Base-by-base conservation (phyloP, 2,329 filamentous ascomycete species). In the Drechslerella coelobrocha region DNA sequence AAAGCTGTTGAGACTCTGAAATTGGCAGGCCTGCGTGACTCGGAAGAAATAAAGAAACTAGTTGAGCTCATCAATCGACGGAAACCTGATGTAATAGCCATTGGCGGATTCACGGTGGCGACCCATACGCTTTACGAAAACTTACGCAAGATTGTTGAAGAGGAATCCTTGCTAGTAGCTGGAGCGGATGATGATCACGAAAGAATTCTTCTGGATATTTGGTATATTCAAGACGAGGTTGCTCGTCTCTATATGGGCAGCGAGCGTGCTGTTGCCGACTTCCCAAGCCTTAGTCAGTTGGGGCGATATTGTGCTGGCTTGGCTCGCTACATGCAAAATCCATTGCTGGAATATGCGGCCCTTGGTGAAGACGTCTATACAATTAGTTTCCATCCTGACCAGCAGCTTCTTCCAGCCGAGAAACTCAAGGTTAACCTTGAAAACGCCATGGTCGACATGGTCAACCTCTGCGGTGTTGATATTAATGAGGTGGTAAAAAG, bases 401-500 rank as follows among this genome's bases (percentile, higher is more conserved):
- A 99, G 78, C 89, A 92, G 72, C 85, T 97, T 27, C 84, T 99
- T 12, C 89, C 92, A 0, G 86, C 92, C 71, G 93, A 97, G 37
- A 92, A 96, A 81, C 83, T 99, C 39, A 82, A 88, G 72, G 92
- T 90, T 78, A 87, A 91, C 69, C 84, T 99, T 14, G 94, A 99
- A 76, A 95, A 90, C n/a, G 91, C 93, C 47, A 90, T 99, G 86
- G 93, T 99, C 9, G 94, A 99, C 78, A 96, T 96, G 84, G 94
- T 99, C 75, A 99, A 99, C 78, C 86, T 99, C 45, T 92, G 92
- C 48, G 94, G 94, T 77, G 91, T 99, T 37, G 91, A 97, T 76
- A 89, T 99, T 77, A 96, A 97, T 76, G 92, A 97, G 74, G 92
- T 92, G 12, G 88, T 96, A 61, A 71, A 73, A 17, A 84, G 83